Base-by-base conservation (phyloP, 306 rosid genomes). In the Quillaja saponaria region DNA sequence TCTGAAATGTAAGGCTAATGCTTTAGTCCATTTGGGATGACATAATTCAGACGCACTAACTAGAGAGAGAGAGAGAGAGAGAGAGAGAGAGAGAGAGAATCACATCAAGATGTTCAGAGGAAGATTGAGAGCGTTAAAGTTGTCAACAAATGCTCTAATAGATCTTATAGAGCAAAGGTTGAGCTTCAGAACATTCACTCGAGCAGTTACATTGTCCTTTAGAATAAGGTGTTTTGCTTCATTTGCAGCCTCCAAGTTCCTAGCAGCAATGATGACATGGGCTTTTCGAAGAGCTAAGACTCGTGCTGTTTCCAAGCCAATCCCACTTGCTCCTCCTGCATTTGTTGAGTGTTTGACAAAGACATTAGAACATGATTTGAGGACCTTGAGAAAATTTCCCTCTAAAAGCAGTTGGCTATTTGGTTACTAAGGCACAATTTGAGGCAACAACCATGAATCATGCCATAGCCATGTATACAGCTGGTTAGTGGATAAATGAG, bases 251-350 rank as follows among this genome's bases (percentile, higher is more conserved):
- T 81, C 84, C 51, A 82, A 51, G 78, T 88, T 88, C 57, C 98
- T 86, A 0, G 87, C 90, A 8, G 85, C 98, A 39, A 92, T 79
- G 8, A 92, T 76, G 8, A 92, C 89, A 35, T 78, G 92, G 0
- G 63, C 95, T 58, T 80, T 82, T 5, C 96, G 75, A 42, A 82
- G 84, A 14, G 89, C 87, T 63, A 92, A 55, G 0, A 88, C 88
- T 50, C 95, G 73, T 6, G 89, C 87, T 0, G 98, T 86, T 73
- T 92, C 98, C 47, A 86, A 68, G 0, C 98, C 98, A 53, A 92
- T 92, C 40, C 98, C 98, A 54, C 98, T 92, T 6, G 92, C 95
- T 74, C 98, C 98, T 19, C 98, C 98, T 88, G 77, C 69, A 67
- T 4, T 48, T 8, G 14, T 38, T 56, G 11, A 25, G 53, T 14